Percentiles rank a stretch among this genome's conserved stretches.
These are phyloP conservation scores for Plasmopara viticola DNA, from an alignment of 352 stramenopile genomes.

Conservation along the genomic window DNA sequence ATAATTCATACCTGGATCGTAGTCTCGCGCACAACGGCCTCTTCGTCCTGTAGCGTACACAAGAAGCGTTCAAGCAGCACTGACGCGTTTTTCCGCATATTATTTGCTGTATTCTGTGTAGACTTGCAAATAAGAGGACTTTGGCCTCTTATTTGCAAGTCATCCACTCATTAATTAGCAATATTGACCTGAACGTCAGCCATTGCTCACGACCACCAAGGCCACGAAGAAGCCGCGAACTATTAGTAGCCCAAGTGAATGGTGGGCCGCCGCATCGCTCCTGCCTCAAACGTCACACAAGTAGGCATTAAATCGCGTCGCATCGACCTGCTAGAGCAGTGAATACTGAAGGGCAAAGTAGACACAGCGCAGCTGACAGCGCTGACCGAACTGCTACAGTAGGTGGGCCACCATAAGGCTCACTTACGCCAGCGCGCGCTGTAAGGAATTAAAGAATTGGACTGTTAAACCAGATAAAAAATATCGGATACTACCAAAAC, in stretches of 20 bases:
- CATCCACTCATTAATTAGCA: conserved; percentile 1
- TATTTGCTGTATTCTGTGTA: conserved; percentile 35
- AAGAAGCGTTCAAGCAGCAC: conserved; percentile 76
- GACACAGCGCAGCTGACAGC: conserved; percentile 50
- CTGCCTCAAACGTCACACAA: conserved; percentile 71
- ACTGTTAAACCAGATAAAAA: too few species aligned
- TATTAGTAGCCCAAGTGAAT: conserved; percentile 86
- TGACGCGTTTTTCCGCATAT: conserved; percentile 63
- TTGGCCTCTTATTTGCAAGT: neutral
- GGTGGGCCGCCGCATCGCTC: conserved; percentile 60
- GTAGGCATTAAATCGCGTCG: conserved; percentile 66
- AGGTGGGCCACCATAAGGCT: conserved; percentile 76
- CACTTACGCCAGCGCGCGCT: conserved; percentile 69
- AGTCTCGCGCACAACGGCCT: too few species aligned
- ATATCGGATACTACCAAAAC: too few species aligned
- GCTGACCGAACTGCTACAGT: conserved; percentile 58
- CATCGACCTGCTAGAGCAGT: conserved; percentile 82
- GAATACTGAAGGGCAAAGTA: conserved; percentile 60
- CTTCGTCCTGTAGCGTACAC: conserved; percentile 64
- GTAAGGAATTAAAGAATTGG: conserved; percentile 60
- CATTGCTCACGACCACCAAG: conserved; percentile 27
- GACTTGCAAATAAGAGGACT: too few species aligned
- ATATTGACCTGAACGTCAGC: neutral
- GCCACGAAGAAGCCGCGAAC: conserved; percentile 82
- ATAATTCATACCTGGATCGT: too few species aligned